A percentile compares a stretch with the other conserved stretches of the same genome.
Evolutionary conservation across 805 yeast species (phyloP).

Genomic region (Ogataea populi-albae): DNA sequence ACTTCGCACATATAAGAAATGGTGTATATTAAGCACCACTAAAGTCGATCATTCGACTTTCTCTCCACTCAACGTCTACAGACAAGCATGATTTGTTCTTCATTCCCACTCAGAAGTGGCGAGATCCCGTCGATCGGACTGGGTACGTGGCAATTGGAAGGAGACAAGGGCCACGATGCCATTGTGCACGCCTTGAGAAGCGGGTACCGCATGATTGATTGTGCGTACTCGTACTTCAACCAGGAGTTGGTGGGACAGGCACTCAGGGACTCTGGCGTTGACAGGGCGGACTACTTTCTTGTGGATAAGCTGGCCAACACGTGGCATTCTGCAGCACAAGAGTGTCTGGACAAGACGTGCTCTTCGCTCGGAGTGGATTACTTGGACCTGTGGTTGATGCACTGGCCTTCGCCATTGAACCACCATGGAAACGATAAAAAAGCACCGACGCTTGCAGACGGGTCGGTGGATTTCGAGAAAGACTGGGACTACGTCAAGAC

Average conservation of each 20-base stretch:
- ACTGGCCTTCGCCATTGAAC: slow-evolving; percentile 43
- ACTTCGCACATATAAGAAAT: too few species aligned
- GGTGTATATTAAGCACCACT: too few species aligned
- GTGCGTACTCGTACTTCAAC: slow-evolving; percentile 40
- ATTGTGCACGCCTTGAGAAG: slow-evolving; percentile 27
- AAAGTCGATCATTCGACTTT: too few species aligned
- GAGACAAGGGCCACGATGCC: slow-evolving; percentile 13
- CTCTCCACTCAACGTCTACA: too few species aligned
- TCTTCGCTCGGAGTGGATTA: slow-evolving; percentile 37
- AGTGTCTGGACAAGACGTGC: slow-evolving; percentile 38
- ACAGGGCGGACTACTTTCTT: slow-evolving; percentile 15
- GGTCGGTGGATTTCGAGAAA: slow-evolving; percentile 19
- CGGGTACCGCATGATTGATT: slow-evolving; percentile 42
- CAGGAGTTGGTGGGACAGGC: slow-evolving; percentile 43
- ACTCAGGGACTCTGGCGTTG: slow-evolving; percentile 20
- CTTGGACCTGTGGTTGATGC: slow-evolving; percentile 45
- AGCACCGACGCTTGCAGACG: slow-evolving; percentile 25
- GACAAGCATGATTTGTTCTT: background rate
- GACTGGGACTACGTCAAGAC: slow-evolving; percentile 62
- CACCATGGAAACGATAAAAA: slow-evolving; percentile 21
- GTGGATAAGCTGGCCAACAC: slow-evolving; percentile 20
- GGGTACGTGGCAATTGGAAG: slow-evolving; percentile 24
- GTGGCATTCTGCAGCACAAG: slow-evolving; percentile 32
- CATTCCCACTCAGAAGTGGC: slow-evolving; percentile 12
- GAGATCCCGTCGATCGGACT: slow-evolving; percentile 22